A percentile compares a stretch with the other conserved stretches of the same genome.
These are phyloP conservation scores for Mitosporidium daphniae DNA, from an alignment of 371 early-diverging fungal species.

Conservation along the genomic window DNA sequence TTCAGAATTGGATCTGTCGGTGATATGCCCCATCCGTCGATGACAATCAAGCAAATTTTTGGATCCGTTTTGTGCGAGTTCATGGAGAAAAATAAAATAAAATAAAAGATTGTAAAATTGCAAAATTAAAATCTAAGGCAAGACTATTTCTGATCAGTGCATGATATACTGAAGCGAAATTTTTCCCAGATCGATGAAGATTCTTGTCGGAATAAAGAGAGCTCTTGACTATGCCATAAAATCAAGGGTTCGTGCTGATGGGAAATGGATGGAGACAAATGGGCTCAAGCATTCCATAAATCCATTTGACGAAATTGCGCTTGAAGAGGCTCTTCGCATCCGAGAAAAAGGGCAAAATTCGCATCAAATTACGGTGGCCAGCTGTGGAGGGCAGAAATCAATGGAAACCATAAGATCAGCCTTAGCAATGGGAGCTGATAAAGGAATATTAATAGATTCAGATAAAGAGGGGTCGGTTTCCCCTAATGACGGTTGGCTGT, in stretches of 20 bases:
- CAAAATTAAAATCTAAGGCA: too few species aligned
- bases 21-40: too few species aligned
- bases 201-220: conserved; percentile 69
- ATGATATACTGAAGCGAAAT: conserved; percentile 1
- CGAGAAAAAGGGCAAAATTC: conserved; percentile 21
- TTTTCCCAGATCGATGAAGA: conserved; percentile 5
- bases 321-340: conserved; percentile 68
- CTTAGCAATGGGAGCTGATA: conserved; percentile 88
- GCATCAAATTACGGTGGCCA: too few species aligned
- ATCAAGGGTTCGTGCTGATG: conserved; percentile 35
- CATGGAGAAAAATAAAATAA: too few species aligned
- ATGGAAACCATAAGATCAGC: conserved; percentile 75
- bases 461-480: conserved; percentile 7
- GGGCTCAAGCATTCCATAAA: conserved; percentile 55
- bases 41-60: too few species aligned
- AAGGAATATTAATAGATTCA: conserved; percentile 62
- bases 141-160: too few species aligned
- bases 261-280: background rate
- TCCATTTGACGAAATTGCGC: conserved; percentile 88
- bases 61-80: too few species aligned
- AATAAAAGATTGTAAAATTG: too few species aligned
- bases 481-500: too few species aligned
- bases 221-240: conserved; percentile 91
- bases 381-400: conserved; percentile 44
- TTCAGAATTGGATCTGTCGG: too few species aligned